phyloP scores from a whole-genome alignment of 345 rosid species.

The Eucalyptus cloeziana region DNA sequence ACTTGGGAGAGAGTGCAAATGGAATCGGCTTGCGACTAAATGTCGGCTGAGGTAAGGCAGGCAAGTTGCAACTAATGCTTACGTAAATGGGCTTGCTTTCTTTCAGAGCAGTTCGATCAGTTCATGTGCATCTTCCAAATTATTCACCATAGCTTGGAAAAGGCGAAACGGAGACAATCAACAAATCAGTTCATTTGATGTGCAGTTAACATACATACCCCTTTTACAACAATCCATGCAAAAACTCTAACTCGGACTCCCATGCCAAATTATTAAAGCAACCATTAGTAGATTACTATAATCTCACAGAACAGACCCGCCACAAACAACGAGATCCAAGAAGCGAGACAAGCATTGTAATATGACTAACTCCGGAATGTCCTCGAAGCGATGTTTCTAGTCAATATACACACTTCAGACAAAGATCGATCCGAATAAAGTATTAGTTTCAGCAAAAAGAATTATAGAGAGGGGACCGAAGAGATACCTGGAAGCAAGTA shows the following conservation, averaged over 20 bases:
- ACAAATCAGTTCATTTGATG: not conserved
- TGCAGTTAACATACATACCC: not conserved
- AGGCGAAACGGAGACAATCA: not conserved
- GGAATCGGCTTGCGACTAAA: conserved; percentile 56
- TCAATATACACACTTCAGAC: not conserved
- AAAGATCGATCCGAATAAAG: not conserved
- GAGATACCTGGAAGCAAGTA: conserved; percentile 51
- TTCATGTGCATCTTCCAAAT: conserved; percentile 76
- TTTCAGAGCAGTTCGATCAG: conserved; percentile 49
- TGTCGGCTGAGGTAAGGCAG: conserved; percentile 56
- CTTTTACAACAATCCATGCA: not conserved
- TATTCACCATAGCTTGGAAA: conserved; percentile 53
- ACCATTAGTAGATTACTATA: not conserved
- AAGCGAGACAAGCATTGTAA: not conserved
- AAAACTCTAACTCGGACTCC: not conserved
- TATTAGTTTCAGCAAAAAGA: not conserved
- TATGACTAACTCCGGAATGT: not conserved
- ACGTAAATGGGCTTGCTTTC: conserved; percentile 80
- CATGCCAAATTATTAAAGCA: not conserved
- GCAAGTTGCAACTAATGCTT: conserved; percentile 54
- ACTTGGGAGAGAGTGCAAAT: conserved; percentile 48
- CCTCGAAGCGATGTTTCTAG: not conserved
- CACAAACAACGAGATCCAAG: not conserved
- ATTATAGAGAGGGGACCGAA: not conserved
- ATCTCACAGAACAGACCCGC: not conserved